These are phyloP conservation scores for Citrus sp. DNA, from an alignment of 345 rosid genomes.

Conservation along the genomic window DNA sequence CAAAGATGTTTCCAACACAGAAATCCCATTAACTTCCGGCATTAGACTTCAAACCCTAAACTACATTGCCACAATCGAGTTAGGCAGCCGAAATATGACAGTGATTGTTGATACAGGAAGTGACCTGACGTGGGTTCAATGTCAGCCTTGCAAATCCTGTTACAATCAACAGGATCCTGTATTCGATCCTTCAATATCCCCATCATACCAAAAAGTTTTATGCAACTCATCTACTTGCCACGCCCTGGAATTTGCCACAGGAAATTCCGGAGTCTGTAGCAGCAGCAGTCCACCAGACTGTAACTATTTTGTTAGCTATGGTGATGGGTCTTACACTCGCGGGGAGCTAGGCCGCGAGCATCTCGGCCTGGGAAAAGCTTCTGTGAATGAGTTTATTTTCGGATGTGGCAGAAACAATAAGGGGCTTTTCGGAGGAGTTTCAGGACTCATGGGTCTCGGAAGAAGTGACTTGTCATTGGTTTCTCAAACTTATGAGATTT, in stretches of 20 bases:
- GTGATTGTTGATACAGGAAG: conserved; percentile 91
- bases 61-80: conserved; percentile 61
- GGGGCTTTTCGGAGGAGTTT: conserved; percentile 84
- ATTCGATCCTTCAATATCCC: conserved; percentile 60
- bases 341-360: conserved; percentile 66
- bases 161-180: conserved; percentile 72
- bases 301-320: conserved; percentile 67
- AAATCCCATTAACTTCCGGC: conserved; percentile 68
- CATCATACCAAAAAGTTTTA: conserved; percentile 47
- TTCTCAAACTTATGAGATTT: conserved; percentile 51
- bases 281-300: conserved; percentile 37
- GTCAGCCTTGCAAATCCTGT: conserved; percentile 77
- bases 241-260: conserved; percentile 46
- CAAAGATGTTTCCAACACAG: conserved; percentile 27
- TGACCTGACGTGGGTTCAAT: conserved; percentile 94
- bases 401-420: conserved; percentile 81
- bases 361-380: conserved; percentile 41
- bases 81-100: conserved; percentile 58
- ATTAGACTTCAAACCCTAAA: conserved; percentile 57
- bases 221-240: conserved; percentile 76
- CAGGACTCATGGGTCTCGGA: conserved; percentile 87
- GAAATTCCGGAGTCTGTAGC: conserved; percentile 51
- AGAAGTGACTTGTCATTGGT: conserved; percentile 67
- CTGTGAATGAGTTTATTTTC: conserved; percentile 47
- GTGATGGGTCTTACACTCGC: conserved; percentile 84